phyloP scores from a whole-genome alignment of 768 basidiomycete species.

The Tulasnella sp. region DNA sequence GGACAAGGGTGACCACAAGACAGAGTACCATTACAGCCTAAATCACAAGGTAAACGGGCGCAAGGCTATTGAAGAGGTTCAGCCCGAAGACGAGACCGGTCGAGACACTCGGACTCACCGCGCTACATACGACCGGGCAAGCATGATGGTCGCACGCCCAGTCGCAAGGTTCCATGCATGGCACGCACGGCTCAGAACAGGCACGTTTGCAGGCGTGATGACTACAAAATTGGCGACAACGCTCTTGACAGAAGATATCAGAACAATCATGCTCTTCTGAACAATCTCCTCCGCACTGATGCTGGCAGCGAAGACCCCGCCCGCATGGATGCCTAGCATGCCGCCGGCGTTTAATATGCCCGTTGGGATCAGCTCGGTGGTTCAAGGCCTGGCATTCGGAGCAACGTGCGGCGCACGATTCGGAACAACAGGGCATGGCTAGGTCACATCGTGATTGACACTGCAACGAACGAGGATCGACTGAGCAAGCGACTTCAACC shows the following conservation, averaged over 20 bases:
- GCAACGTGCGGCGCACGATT: conserved; percentile 44
- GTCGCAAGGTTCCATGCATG: conserved; percentile 53
- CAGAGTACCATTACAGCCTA: conserved; percentile 41
- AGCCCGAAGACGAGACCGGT: neutral
- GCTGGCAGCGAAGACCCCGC: conserved; percentile 47
- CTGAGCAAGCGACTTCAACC: conserved; percentile 41
- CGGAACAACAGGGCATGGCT: conserved; percentile 47
- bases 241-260: conserved; percentile 34
- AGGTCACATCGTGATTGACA: conserved; percentile 42
- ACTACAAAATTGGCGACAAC: conserved; percentile 47
- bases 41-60: conserved; percentile 55
- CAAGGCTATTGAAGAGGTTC: conserved; percentile 42
- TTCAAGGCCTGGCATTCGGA: conserved; percentile 38
- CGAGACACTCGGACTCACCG: conserved; percentile 39
- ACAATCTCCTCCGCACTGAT: conserved; percentile 45
- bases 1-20: conserved; percentile 58
- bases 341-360: conserved; percentile 23
- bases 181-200: conserved; percentile 51
- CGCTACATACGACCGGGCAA: conserved; percentile 60
- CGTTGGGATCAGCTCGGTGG: neutral
- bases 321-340: conserved; percentile 47
- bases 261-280: conserved; percentile 44
- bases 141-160: conserved; percentile 51
- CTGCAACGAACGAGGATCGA: conserved; percentile 34
- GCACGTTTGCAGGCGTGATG: conserved; percentile 43